Conservation (phyloP, 495 filamentous ascomycete species). For the Xylaria acuta region DNA sequence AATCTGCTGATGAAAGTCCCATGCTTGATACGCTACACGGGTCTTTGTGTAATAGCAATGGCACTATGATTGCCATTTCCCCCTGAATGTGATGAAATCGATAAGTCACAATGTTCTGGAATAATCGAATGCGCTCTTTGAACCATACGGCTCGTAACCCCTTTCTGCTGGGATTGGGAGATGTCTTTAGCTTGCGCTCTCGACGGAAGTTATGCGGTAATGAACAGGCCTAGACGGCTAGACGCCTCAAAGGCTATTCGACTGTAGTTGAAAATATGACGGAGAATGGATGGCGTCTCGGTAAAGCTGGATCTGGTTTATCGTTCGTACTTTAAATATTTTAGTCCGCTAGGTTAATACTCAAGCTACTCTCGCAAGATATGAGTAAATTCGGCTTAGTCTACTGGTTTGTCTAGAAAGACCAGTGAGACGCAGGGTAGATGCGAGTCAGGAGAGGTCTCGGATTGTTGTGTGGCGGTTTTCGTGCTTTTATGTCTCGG, state of each 20-base stretch:
- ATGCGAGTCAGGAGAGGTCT: conserved; percentile 19
- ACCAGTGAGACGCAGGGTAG: not conserved
- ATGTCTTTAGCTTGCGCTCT: not conserved
- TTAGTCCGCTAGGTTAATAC: not conserved
- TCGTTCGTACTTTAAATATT: conserved; percentile 9
- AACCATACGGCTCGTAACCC: not conserved
- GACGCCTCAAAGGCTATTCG: not conserved
- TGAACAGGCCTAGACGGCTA: not conserved
- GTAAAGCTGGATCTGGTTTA: not conserved
- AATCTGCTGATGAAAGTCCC: conserved; percentile 15
- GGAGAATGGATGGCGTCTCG: not conserved
- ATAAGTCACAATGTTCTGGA: not conserved
- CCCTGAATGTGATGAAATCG: not conserved
- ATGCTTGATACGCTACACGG: conserved; percentile 21
- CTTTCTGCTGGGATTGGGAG: not conserved
- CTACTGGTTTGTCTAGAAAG: not conserved
- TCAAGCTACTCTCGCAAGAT: not conserved
- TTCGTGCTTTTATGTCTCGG: not conserved
- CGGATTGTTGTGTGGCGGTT: not conserved
- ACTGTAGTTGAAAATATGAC: not conserved
- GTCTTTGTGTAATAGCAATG: conserved; percentile 33
- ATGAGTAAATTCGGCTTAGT: not conserved
- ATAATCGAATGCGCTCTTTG: not conserved
- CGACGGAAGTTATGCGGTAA: not conserved
- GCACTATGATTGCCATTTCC: conserved; percentile 35